Evolutionary conservation across 768 basidiomycete genomes (phyloP).

Genomic region (Pisolithus microcarpus): DNA sequence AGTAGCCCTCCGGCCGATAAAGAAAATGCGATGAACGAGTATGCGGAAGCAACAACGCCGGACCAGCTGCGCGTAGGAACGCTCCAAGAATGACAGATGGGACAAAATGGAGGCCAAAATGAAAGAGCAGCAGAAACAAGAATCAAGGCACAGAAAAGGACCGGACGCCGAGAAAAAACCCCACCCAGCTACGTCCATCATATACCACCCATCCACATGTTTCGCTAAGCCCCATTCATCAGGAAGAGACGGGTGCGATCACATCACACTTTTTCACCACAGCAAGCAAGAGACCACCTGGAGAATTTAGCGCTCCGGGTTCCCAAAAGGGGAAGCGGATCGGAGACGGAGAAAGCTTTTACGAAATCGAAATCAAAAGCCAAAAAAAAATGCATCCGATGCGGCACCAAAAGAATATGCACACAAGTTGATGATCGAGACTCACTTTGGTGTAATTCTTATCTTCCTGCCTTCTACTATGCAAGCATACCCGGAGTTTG

Average conservation of each 20-base stretch:
- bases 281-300: conserved; percentile 11
- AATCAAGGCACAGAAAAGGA: neutral
- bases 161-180: neutral
- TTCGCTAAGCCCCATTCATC: neutral
- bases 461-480: conserved; percentile 81
- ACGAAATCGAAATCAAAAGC: conserved; percentile 12
- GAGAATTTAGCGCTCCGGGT: conserved; percentile 13
- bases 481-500: conserved; percentile 63
- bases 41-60: conserved; percentile 3
- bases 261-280: neutral
- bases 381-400: conserved; percentile 5
- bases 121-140: neutral
- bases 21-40: neutral
- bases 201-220: neutral
- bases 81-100: conserved; percentile 8
- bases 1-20: conserved; percentile 10
- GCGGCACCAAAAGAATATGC: neutral
- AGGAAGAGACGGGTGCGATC: neutral
- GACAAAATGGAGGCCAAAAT: neutral
- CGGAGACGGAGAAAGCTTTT: conserved; percentile 1
- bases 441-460: conserved; percentile 76
- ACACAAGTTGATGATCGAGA: neutral
- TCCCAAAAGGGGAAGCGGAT: conserved; percentile 15
- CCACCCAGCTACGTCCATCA: neutral
- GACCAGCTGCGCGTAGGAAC: conserved; percentile 11